Evolutionary conservation across 164 flowering plant genomes (phyloP), one percentile per base, ranked within the genome.

Genomic region (Macadamia integrifolia): DNA sequence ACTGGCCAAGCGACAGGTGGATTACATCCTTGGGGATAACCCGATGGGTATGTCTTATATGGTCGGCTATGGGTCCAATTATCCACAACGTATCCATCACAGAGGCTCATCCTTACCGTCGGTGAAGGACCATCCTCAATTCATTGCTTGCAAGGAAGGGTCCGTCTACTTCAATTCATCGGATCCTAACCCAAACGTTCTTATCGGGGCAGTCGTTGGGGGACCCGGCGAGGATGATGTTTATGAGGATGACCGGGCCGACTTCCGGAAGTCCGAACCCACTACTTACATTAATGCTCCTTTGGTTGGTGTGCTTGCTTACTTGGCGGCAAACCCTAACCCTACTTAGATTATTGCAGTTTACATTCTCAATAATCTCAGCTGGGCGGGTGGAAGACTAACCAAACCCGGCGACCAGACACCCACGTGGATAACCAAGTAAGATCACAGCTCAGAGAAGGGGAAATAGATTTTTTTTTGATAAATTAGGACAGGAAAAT

Each of bases 221-320:
- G 97, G 99, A 0, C 97, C 97, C 0, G 87, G 87, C 1, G 88
- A 92, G 55, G 93, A 90, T 44, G 99, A 94, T 62, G 50, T 29
- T 3, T 94, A 88, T 61, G 82, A 73, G 0, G 99, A 94, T 65
- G 84, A 88, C 60, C 76, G 99, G 12, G 92, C 43, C 9, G 95
- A 92, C 78, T 92, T 83, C 63, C 69, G 83, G 30, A 83, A 85
- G 69, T 87, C 97, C 0, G 98, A 94, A 82, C 98, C 97, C 12
- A 90, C 98, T 0, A 91, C 98, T 0, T 94, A 94, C 74, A 94
- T 94, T 30, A 94, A 94, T 76, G 99, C 99, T 8, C 97, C 99
- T 0, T 82, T 94, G 58, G 97, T 94, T 64, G 97, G 97, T 12
- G 92, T 71, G 0, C 83, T 94, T 0, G 95, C 97, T 0, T 90